Evolutionary conservation across 1,284 basidiomycete species (phyloP).

Genomic region (Boletus sp.): DNA sequence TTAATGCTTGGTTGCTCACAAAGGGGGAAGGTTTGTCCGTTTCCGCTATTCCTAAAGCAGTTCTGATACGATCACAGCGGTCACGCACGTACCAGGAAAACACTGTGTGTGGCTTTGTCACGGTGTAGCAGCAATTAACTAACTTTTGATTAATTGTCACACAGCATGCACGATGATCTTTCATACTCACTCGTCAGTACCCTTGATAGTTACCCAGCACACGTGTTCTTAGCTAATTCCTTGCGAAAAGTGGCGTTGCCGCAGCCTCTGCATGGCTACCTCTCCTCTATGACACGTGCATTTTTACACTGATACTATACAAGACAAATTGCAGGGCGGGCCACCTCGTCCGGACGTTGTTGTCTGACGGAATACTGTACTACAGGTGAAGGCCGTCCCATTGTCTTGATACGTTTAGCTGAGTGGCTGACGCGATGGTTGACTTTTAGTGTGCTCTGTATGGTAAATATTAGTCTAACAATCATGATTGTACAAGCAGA

Average conservation of each 20-base stretch:
- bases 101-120: slow-evolving; percentile 16
- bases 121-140: not conserved
- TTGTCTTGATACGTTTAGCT: not conserved
- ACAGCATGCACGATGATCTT: slow-evolving; percentile 44
- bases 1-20: slow-evolving; percentile 41
- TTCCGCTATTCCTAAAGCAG: not conserved
- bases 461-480: slow-evolving; percentile 41
- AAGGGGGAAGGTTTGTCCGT: slow-evolving; percentile 21
- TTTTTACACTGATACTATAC: slow-evolving; percentile 37
- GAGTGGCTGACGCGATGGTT: slow-evolving; percentile 1
- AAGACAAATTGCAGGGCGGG: slow-evolving; percentile 29
- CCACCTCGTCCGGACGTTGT: slow-evolving; percentile 33
- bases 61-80: slow-evolving; percentile 16
- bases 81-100: slow-evolving; percentile 6
- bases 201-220: not conserved
- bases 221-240: not conserved
- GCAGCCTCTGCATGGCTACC: slow-evolving; percentile 46
- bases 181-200: slow-evolving; percentile 11
- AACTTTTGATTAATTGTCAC: not conserved
- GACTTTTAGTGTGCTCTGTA: slow-evolving; percentile 39
- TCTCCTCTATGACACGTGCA: slow-evolving; percentile 42
- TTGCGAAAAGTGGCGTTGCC: slow-evolving; percentile 24
- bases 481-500: slow-evolving; percentile 42
- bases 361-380: slow-evolving; percentile 44
- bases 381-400: slow-evolving; percentile 35